Conservation (phyloP, 2,329 filamentous ascomycete species). For the Microsporum ferrugineum region DNA sequence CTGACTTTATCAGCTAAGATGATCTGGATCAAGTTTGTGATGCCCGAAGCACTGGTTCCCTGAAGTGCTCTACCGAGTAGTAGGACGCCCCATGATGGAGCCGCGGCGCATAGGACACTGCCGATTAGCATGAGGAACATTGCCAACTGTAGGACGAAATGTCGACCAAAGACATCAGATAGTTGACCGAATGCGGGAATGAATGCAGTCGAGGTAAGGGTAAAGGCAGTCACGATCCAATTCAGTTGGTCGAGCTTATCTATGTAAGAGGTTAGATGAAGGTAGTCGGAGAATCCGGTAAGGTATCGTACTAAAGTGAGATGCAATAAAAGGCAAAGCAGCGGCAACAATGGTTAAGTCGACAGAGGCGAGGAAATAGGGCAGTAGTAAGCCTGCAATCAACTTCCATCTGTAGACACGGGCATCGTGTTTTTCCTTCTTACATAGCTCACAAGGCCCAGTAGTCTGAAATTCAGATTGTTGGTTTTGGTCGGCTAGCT, state of each 20-base stretch:
- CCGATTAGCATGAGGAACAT: slow-evolving; percentile 49
- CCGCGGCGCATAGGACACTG: slow-evolving; percentile 49
- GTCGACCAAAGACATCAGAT: slow-evolving; percentile 54
- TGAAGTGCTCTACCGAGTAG: slow-evolving; percentile 54
- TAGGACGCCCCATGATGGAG: slow-evolving; percentile 47
- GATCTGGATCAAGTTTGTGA: slow-evolving; percentile 50
- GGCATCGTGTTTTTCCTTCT: slow-evolving; percentile 24
- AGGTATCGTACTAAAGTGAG: slow-evolving; percentile 45
- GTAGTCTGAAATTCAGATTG: background rate
- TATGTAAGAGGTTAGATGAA: slow-evolving; percentile 15
- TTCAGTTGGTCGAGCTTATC: slow-evolving; percentile 49
- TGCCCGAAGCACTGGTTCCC: slow-evolving; percentile 50
- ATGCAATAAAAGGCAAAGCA: slow-evolving; percentile 51
- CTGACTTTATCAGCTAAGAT: slow-evolving; percentile 56
- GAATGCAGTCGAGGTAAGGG: slow-evolving; percentile 55
- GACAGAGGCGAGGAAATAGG: slow-evolving; percentile 51
- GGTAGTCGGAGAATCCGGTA: background rate
- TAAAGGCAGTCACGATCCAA: slow-evolving; percentile 60
- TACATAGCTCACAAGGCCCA: slow-evolving; percentile 17
- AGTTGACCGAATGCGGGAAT: slow-evolving; percentile 56
- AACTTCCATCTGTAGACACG: slow-evolving; percentile 48
- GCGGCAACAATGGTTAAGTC: slow-evolving; percentile 55
- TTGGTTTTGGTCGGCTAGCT: background rate
- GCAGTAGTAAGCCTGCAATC: slow-evolving; percentile 47
- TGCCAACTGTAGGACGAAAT: slow-evolving; percentile 46